These are phyloP conservation scores for Gnomoniopsis smithogilvyi DNA, from an alignment of 2,329 filamentous ascomycete species.

Conservation along the genomic window DNA sequence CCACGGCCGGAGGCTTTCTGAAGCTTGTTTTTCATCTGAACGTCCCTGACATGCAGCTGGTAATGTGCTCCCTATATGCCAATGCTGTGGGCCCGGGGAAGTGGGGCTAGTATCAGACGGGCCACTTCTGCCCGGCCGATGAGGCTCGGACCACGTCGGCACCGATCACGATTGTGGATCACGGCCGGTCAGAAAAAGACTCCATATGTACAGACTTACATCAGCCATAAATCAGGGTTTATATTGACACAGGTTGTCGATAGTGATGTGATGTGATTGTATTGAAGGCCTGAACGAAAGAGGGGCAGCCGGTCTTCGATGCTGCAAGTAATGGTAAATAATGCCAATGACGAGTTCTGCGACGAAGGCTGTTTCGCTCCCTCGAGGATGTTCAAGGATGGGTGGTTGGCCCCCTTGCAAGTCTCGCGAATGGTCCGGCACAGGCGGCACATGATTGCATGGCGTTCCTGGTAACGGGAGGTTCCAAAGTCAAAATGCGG, in stretches of 20 bases:
- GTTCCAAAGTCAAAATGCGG: no score
- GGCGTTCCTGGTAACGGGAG: no score
- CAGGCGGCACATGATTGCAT: no score
- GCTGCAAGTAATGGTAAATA: no score
- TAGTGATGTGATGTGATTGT: not conserved
- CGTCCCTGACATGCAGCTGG: no score
- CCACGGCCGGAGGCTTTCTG: not conserved
- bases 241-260: no score
- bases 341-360: not conserved
- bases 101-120: not conserved
- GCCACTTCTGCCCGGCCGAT: not conserved
- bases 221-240: no score
- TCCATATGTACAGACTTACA: no score
- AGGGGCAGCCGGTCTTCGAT: no score
- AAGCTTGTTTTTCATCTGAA: not conserved
- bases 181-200: no score
- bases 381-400: not conserved
- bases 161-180: not conserved
- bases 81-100: not conserved
- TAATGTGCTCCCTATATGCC: not conserved
- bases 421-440: no score
- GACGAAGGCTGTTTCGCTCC: not conserved
- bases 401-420: not conserved
- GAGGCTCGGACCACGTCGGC: not conserved
- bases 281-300: not conserved